Evolutionary conservation across 805 yeast genomes (phyloP).

Genomic region (Lipomyces starkeyi): DNA sequence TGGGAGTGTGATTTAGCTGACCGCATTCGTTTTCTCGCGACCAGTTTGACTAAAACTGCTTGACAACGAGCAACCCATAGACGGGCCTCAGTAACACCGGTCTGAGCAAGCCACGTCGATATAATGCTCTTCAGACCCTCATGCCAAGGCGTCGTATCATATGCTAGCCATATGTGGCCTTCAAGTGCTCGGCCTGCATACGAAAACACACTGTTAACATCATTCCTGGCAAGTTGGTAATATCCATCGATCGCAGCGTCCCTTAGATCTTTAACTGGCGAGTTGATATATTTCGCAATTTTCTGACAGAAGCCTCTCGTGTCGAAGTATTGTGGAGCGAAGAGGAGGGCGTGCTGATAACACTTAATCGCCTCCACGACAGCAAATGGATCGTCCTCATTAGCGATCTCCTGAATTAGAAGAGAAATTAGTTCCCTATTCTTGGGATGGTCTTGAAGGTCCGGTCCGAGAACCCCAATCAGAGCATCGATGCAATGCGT

Average conservation of each 20-base stretch:
- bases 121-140: conserved; percentile 55
- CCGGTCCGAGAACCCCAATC: conserved; percentile 65
- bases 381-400: conserved; percentile 44
- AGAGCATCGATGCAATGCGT: conserved; percentile 54
- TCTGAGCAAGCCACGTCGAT: conserved; percentile 64
- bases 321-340: conserved; percentile 51
- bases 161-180: conserved; percentile 65
- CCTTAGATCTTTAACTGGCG: conserved; percentile 37
- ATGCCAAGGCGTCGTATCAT: conserved; percentile 55
- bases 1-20: conserved; percentile 47
- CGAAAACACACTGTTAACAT: conserved; percentile 54
- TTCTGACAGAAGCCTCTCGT: conserved; percentile 42
- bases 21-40: conserved; percentile 22
- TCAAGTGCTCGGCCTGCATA: conserved; percentile 53
- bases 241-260: conserved; percentile 61
- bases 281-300: conserved; percentile 31
- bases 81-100: conserved; percentile 49
- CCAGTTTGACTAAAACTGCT: conserved; percentile 46
- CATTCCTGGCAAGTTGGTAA: conserved; percentile 62
- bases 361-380: conserved; percentile 50
- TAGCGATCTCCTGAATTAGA: conserved; percentile 47
- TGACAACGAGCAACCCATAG: conserved; percentile 66
- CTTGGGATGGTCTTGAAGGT: conserved; percentile 44
- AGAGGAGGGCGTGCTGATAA: conserved; percentile 56
- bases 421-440: conserved; percentile 45